Percentiles rank a stretch among this genome's conserved stretches.
These are phyloP conservation scores for Tetrapyrgos nigripes DNA, from an alignment of 1,284 basidiomycete genomes.

Conservation along the genomic window DNA sequence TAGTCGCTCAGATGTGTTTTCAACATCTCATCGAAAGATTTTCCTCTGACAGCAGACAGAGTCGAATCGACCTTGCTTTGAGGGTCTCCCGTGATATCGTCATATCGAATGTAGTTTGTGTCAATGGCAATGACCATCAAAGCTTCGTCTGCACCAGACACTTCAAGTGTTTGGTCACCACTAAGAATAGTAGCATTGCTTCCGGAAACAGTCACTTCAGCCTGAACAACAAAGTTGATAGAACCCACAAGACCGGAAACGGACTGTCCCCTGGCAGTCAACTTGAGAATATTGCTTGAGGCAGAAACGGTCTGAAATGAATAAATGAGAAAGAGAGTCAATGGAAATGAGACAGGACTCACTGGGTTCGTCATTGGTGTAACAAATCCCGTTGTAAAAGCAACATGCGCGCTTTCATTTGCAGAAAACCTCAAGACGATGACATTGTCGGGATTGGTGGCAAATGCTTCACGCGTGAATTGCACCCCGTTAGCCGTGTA, in stretches of 20 bases:
- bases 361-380: slow-evolving; percentile 19
- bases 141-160: slow-evolving; percentile 18
- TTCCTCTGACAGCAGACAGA: slow-evolving; percentile 11
- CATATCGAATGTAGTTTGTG: slow-evolving; percentile 20
- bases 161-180: not conserved
- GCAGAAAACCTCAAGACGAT: slow-evolving; percentile 17
- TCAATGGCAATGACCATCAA: slow-evolving; percentile 17
- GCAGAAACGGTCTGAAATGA: slow-evolving; percentile 11
- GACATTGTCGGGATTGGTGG: slow-evolving; percentile 19
- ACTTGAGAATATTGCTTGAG: slow-evolving; percentile 1
- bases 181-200: not conserved
- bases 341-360: not conserved
- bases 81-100: slow-evolving; percentile 18
- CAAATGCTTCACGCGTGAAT: slow-evolving; percentile 20
- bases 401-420: slow-evolving; percentile 4
- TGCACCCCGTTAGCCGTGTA: slow-evolving; percentile 15
- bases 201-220: slow-evolving; percentile 13
- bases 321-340: not conserved
- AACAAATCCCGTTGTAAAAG: slow-evolving; percentile 14
- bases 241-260: slow-evolving; percentile 10
- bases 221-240: slow-evolving; percentile 13
- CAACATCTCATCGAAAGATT: slow-evolving; percentile 15
- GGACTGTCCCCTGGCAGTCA: slow-evolving; percentile 6
- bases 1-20: slow-evolving; percentile 18
- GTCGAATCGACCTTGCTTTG: slow-evolving; percentile 9